Evolutionary conservation across 768 basidiomycete species (phyloP).

Genomic region (Collybia mongolica): DNA sequence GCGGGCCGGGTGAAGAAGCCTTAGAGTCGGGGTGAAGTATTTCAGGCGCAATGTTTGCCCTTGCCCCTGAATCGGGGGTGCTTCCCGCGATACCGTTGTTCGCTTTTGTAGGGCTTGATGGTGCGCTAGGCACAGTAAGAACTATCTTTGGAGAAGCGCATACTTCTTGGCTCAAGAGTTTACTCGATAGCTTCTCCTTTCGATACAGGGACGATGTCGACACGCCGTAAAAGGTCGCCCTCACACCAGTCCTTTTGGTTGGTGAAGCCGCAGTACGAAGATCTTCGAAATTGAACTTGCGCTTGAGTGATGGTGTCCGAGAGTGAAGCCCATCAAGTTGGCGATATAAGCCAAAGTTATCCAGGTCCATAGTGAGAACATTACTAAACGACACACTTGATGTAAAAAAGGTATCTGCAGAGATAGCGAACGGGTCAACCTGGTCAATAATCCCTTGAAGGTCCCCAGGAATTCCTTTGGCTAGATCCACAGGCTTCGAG

Average conservation of each 20-base stretch:
- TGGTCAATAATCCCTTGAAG: conserved; percentile 16
- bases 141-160: conserved; percentile 12
- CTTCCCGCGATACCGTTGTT: neutral
- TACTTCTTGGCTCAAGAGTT: neutral
- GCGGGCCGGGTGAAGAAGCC: neutral
- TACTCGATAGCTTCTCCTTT: neutral
- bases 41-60: neutral
- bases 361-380: conserved; percentile 6
- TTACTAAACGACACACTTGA: neutral
- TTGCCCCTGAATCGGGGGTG: neutral
- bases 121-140: conserved; percentile 12
- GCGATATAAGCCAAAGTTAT: conserved; percentile 13
- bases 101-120: conserved; percentile 4
- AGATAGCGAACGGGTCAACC: conserved; percentile 17
- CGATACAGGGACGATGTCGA: conserved; percentile 5
- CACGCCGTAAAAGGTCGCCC: conserved; percentile 18
- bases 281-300: conserved; percentile 4
- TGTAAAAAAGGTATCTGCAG: conserved; percentile 15
- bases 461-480: conserved; percentile 7
- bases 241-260: conserved; percentile 5
- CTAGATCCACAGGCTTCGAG: conserved; percentile 7
- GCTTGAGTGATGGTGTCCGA: conserved; percentile 5
- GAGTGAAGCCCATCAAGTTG: neutral
- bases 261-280: conserved; percentile 1
- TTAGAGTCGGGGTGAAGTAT: neutral